phyloP scores from a whole-genome alignment of 1,284 basidiomycete genomes.

The Cryptococcus sp. region DNA sequence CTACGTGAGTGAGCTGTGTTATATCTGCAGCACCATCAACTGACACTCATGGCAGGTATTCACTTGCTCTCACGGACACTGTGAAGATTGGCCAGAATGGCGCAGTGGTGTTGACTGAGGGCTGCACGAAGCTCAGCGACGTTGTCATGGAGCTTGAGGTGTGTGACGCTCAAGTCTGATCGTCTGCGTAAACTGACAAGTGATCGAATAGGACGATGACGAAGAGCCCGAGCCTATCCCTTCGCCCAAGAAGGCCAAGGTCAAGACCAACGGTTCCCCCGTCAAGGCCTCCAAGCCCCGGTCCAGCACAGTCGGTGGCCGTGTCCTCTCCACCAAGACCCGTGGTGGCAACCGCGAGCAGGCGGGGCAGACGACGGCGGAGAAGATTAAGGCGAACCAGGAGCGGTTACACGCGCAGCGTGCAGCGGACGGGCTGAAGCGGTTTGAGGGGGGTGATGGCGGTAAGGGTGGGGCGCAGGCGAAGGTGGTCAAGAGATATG shows the following conservation, averaged over 20 bases:
- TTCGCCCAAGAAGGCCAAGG: constrained; percentile 60
- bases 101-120: constrained; percentile 73
- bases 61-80: constrained; percentile 86
- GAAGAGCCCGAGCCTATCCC: constrained; percentile 47
- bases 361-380: constrained; percentile 63
- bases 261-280: constrained; percentile 46
- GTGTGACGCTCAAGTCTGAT: constrained; percentile 4
- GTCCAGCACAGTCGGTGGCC: constrained; percentile 59
- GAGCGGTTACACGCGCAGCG: constrained; percentile 73
- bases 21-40: not conserved
- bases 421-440: constrained; percentile 77
- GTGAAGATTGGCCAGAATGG: constrained; percentile 71
- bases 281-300: constrained; percentile 18
- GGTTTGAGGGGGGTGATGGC: constrained; percentile 61
- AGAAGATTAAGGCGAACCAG: constrained; percentile 83
- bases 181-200: not conserved
- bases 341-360: constrained; percentile 72
- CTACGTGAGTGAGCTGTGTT: constrained; percentile 59
- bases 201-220: constrained; percentile 23
- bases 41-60: constrained; percentile 59
- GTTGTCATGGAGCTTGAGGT: constrained; percentile 75
- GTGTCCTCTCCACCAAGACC: constrained; percentile 78
- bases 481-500: constrained; percentile 91
- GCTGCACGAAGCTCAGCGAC: constrained; percentile 76
- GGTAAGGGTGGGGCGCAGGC: constrained; percentile 65